Percentiles rank a stretch among this genome's conserved stretches.
Evolutionary conservation across 2,329 filamentous ascomycete genomes (phyloP).

Genomic region (Teratosphaeria epicoccoides): DNA sequence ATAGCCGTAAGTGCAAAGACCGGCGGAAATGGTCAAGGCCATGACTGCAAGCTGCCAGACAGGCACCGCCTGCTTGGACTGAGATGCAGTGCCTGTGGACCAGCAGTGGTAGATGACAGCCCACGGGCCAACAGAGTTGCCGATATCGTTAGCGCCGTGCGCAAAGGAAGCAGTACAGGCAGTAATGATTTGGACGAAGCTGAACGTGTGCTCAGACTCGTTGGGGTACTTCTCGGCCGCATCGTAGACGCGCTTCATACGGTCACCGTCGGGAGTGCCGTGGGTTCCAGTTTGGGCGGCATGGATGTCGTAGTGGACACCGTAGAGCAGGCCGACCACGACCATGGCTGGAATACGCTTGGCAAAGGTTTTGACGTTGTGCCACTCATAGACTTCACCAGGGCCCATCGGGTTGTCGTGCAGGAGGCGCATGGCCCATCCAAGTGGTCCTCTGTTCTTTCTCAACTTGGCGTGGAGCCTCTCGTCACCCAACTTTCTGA

Average conservation of each 20-base stretch:
- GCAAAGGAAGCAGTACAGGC: constrained; percentile 64
- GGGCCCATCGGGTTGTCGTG: constrained; percentile 62
- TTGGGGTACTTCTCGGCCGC: constrained; percentile 52
- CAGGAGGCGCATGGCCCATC: constrained; percentile 71
- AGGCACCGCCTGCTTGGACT: constrained; percentile 55
- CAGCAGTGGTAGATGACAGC: constrained; percentile 54
- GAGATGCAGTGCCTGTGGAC: constrained; percentile 36
- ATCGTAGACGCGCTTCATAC: constrained; percentile 52
- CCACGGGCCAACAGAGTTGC: constrained; percentile 53
- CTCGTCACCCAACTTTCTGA: constrained; percentile 24
- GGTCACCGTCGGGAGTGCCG: constrained; percentile 61
- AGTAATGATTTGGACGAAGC: constrained; percentile 55
- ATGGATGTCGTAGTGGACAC: constrained; percentile 74
- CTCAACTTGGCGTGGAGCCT: constrained; percentile 52
- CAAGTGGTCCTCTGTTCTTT: constrained; percentile 55
- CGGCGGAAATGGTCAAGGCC: constrained; percentile 43
- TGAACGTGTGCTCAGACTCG: constrained; percentile 53
- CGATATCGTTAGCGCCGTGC: constrained; percentile 58
- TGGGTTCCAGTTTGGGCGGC: constrained; percentile 58
- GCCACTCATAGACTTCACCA: constrained; percentile 62
- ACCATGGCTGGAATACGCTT: constrained; percentile 61
- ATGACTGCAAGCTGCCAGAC: constrained; percentile 68
- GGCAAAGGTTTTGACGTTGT: constrained; percentile 54
- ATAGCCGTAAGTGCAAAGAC: constrained; percentile 53
- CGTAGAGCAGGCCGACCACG: constrained; percentile 56